Conservation (phyloP, 2,329 filamentous ascomycete genomes). For the Rhytidhysteron rufulum region DNA sequence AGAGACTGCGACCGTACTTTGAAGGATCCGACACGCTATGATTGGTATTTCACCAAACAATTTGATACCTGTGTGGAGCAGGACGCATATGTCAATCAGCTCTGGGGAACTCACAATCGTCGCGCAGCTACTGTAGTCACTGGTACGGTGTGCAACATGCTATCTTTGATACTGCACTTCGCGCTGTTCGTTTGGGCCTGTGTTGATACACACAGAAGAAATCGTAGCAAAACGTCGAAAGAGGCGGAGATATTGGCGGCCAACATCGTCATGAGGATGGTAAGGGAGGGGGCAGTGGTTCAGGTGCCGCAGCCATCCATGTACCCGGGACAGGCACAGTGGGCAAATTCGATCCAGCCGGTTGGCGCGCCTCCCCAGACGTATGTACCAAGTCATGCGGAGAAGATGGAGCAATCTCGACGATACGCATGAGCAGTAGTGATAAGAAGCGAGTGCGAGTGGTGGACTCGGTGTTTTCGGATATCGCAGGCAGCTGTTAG, state of each 20-base stretch:
- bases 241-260: conserved; percentile 31
- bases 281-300: conserved; percentile 25
- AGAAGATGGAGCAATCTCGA: no score
- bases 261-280: conserved; percentile 32
- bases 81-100: conserved; percentile 26
- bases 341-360: no score
- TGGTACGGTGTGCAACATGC: conserved; percentile 27
- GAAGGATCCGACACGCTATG: conserved; percentile 2
- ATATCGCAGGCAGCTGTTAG: no score
- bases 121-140: conserved; percentile 19
- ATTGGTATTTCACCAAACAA: background rate
- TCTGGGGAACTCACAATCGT: conserved; percentile 20
- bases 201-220: conserved; percentile 27
- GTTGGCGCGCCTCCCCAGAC: no score
- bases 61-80: conserved; percentile 24
- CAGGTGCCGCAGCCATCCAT: no score
- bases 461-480: no score
- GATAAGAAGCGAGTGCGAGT: no score
- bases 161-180: conserved; percentile 28
- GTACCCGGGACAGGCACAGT: no score
- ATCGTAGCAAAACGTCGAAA: conserved; percentile 18
- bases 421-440: no score
- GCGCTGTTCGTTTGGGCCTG: conserved; percentile 37
- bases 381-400: no score
- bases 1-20: conserved; percentile 14